phyloP scores from a whole-genome alignment of 2,329 filamentous ascomycete species.

The Rhynchosporium agropyri region DNA sequence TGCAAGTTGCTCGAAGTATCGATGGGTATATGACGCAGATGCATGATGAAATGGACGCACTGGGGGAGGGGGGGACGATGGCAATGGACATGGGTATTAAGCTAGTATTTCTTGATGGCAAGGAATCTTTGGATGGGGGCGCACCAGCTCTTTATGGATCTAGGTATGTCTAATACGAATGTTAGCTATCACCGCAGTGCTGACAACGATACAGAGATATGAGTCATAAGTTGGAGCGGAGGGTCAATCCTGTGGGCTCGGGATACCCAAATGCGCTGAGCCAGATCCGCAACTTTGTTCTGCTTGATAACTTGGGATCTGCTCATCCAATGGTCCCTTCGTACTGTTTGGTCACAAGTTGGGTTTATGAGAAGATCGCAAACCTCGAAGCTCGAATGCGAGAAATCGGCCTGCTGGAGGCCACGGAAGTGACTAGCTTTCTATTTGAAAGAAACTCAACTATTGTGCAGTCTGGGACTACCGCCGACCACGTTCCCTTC shows the following conservation, averaged over 20 bases:
- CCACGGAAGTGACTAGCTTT: constrained; percentile 49
- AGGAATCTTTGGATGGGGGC: constrained; percentile 86
- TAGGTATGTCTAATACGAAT: constrained; percentile 51
- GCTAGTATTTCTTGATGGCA: constrained; percentile 83
- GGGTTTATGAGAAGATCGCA: constrained; percentile 80
- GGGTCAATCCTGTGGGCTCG: constrained; percentile 66
- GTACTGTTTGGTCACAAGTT: constrained; percentile 84
- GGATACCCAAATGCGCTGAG: constrained; percentile 72
- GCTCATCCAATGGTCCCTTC: constrained; percentile 71
- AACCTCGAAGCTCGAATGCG: constrained; percentile 72
- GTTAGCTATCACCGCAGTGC: background rate
- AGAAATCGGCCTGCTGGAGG: constrained; percentile 64
- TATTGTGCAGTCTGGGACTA: constrained; percentile 53
- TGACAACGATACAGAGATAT: constrained; percentile 57
- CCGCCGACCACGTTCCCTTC: constrained; percentile 88
- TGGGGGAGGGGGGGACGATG: constrained; percentile 56
- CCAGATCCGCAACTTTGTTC: constrained; percentile 80
- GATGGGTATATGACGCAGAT: constrained; percentile 72
- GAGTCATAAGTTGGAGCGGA: constrained; percentile 74
- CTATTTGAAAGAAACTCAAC: constrained; percentile 25
- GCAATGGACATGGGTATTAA: constrained; percentile 77
- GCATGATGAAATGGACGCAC: constrained; percentile 69
- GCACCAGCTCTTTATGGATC: constrained; percentile 77
- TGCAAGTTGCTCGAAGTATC: constrained; percentile 78
- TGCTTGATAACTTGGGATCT: constrained; percentile 80